Evolutionary conservation across 192 early-diverging fungal genomes (phyloP), one percentile per base, ranked within the genome.

Genomic region (Obelidium mucronatum): DNA sequence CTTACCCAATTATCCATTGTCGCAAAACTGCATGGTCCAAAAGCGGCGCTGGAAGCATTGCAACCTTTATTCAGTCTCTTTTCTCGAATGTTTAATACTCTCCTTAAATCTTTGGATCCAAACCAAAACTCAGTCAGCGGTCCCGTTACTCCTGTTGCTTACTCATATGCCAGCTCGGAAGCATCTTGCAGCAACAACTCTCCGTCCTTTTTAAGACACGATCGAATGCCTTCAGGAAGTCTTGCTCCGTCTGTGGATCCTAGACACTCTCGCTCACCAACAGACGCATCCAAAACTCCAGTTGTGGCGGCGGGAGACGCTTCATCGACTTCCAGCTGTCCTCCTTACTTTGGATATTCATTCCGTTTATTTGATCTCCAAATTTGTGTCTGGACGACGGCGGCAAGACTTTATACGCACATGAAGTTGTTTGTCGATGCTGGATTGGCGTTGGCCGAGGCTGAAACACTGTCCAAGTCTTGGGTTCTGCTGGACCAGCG

Each of bases 281-380:
- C 44, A 6, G 11, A 6, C 34, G 37, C 48, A 56, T 6, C 44
- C 8, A 48, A 48, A 6, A 48, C 44, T 15, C 8, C 8, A 6
- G 55, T 58, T 22, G 24, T 26, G 13, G 24, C 55, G 24, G 1
- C 55, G 8, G 44, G 44, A 48, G 44, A 19, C 8, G n/a, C n/a
- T n/a, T n/a, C 35, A 33, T 65, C 37, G 63, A 72, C 8, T 51
- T 64, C 35, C 40, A 42, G 8, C 70, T 71, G 54, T 55, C 78
- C 40, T 55, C 64, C 59, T n/a, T 75, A 39, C 52, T 81, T 24
- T 33, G 60, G 35, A 58, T 75, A 61, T 44, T 71, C 37, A 19
- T 84, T 84, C 74, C 37, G 80, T 11, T 58, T 79, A 36, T 79
- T 78, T 74, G 84, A 86, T 59, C 62, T 86, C n/a, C 82, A 84